Conservation (phyloP, 352 stramenopile species). For the Aphanomyces stellatus region DNA sequence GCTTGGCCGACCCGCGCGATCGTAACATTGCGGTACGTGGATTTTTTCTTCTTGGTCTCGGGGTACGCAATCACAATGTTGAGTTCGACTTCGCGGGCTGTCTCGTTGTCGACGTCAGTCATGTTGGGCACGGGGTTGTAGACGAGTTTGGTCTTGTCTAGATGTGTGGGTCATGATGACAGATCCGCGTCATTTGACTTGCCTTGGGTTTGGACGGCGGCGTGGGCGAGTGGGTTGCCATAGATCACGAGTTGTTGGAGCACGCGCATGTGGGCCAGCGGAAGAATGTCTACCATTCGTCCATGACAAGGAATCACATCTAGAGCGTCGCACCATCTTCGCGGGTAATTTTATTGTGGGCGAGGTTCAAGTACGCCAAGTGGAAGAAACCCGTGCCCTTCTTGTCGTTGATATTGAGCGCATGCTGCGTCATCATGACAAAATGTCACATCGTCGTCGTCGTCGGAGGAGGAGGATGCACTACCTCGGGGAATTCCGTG, state of each 20-base stretch:
- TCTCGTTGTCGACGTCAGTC: slow-evolving; percentile 27
- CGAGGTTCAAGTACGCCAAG: slow-evolving; percentile 64
- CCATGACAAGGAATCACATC: not conserved
- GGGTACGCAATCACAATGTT: slow-evolving; percentile 53
- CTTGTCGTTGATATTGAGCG: slow-evolving; percentile 35
- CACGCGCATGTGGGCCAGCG: slow-evolving; percentile 38
- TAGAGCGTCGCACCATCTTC: slow-evolving; percentile 25
- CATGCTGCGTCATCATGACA: no score
- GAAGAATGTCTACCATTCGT: slow-evolving; percentile 25
- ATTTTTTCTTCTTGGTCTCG: slow-evolving; percentile 55
- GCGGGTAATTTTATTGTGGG: slow-evolving; percentile 52
- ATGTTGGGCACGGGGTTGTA: slow-evolving; percentile 64
- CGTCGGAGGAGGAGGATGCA: not conserved
- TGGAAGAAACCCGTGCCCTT: slow-evolving; percentile 51
- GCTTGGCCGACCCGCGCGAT: slow-evolving; percentile 28
- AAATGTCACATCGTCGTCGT: slow-evolving; percentile 13
- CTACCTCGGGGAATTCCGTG: slow-evolving; percentile 55
- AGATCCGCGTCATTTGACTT: not conserved
- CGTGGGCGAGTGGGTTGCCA: slow-evolving; percentile 55
- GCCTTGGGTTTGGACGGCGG: slow-evolving; percentile 43
- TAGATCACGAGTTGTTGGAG: slow-evolving; percentile 67
- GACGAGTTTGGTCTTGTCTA: slow-evolving; percentile 47
- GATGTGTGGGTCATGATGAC: not conserved
- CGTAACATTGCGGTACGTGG: slow-evolving; percentile 60
- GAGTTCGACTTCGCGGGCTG: slow-evolving; percentile 20